A percentile compares a stretch with the other conserved stretches of the same genome.
Evolutionary conservation across 2,329 filamentous ascomycete species (phyloP).

Genomic region (Aureobasidium melanogenum): DNA sequence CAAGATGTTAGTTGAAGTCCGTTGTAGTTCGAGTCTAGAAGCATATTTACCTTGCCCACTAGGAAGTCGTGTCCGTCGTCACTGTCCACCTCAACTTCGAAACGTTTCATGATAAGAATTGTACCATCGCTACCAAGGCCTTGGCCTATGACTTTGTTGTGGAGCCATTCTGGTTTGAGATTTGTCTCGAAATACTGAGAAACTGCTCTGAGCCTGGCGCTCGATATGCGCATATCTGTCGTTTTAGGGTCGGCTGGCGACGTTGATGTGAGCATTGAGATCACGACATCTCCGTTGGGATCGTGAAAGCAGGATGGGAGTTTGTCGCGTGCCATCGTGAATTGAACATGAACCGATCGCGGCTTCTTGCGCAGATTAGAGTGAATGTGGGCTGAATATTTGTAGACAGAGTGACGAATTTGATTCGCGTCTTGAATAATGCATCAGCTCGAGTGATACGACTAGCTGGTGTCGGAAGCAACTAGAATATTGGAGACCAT

Average conservation of each 20-base stretch:
- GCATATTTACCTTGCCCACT: not conserved
- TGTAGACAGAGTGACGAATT: not conserved
- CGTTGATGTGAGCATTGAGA: not conserved
- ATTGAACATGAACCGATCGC: not conserved
- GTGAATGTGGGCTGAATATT: not conserved
- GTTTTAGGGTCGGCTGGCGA: not conserved
- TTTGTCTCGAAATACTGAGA: not conserved
- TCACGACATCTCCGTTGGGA: not conserved
- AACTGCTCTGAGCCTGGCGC: not conserved
- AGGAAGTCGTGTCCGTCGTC: not conserved
- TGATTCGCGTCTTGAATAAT: not conserved
- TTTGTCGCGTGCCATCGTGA: not conserved
- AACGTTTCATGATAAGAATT: not conserved
- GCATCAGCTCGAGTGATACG: not conserved
- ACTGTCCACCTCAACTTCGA: not conserved
- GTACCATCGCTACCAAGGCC: not conserved
- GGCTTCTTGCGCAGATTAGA: not conserved
- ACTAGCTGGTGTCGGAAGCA: not conserved
- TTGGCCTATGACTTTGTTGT: not conserved
- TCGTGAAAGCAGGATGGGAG: not conserved
- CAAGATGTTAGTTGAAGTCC: not conserved
- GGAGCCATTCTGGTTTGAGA: not conserved
- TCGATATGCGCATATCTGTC: not conserved
- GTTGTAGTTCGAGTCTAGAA: not conserved
- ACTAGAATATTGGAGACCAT: not conserved